Evolutionary conservation across 805 yeast genomes (phyloP), one percentile per base, ranked within the genome.

Genomic region (Metschnikowia vanudenii): DNA sequence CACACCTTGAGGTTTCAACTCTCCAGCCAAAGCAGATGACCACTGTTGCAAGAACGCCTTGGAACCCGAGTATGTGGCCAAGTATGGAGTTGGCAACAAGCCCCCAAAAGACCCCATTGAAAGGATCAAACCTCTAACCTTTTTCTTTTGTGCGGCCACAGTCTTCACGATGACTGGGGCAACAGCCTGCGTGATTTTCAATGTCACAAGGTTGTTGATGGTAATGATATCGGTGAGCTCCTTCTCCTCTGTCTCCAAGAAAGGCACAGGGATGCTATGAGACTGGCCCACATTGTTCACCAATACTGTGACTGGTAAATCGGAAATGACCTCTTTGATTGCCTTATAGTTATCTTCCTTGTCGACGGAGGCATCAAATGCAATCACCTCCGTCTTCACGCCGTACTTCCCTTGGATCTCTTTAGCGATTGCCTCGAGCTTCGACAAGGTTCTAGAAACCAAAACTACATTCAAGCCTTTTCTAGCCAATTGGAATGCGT

Each of bases 71-170:
- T 94, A 94, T 10, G 91, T 86, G 16, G 98, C 96, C 57, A 94
- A 77, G 56, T 82, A 76, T 18, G 99, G 98, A 11, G 96, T 84
- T 46, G 99, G 98, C 39, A 88, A 74, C 56, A 91, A 76, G 3
- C 98, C 99, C 44, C 96, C 96, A 62, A 94, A 92, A 3, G 98
- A 92, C 37, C 98, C 97, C 97, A 94, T 88, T 26, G 94, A 90
- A 57, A 94, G 74, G 49, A 94, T 80, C 59, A 94, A 77, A 33
- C 96, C 96, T 52, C 80, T 78, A n/a, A 66, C 54, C 22, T 66
- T 63, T 47, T 73, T 70, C 31, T 63, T 58, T 32, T 70, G 59
- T 19, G 63, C 56, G 35, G 70, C 68, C 20, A 80, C 75, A 35
- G 87, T 78, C 13, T 73, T 68, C 31, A 75, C 64, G 57, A 94